Evolutionary conservation across 2,329 filamentous ascomycete species (phyloP).

Genomic region (Alternaria novae-zelandiae): DNA sequence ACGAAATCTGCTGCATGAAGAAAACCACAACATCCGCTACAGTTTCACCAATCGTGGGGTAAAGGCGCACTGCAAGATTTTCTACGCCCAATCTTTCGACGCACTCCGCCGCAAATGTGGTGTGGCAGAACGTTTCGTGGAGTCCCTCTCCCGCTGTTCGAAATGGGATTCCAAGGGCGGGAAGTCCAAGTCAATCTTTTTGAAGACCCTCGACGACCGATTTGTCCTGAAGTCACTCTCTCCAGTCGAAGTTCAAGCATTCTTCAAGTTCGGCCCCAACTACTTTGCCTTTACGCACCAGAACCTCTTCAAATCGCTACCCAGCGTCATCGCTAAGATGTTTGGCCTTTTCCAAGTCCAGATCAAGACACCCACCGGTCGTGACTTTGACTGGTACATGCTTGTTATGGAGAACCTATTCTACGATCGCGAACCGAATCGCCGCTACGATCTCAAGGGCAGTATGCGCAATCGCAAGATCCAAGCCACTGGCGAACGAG

Average conservation of each 20-base stretch:
- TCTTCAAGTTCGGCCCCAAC: constrained; percentile 91
- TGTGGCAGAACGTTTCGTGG: constrained; percentile 89
- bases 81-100: constrained; percentile 98
- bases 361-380: constrained; percentile 94
- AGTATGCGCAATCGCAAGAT: constrained; percentile 99
- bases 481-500: constrained; percentile 90
- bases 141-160: constrained; percentile 90
- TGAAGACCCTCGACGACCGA: constrained; percentile 94
- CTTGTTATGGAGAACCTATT: constrained; percentile 98
- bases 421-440: constrained; percentile 88
- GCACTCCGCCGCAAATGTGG: constrained; percentile 91
- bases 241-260: constrained; percentile 89
- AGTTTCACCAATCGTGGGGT: constrained; percentile 94
- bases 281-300: constrained; percentile 99
- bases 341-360: constrained; percentile 96
- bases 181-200: constrained; percentile 95
- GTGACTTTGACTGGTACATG: constrained; percentile 93
- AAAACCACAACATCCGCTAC: constrained; percentile 93
- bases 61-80: constrained; percentile 96
- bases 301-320: constrained; percentile 88
- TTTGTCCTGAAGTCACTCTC: constrained; percentile 92
- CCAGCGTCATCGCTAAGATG: constrained; percentile 99
- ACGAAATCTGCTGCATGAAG: constrained; percentile 80
- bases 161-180: constrained; percentile 99
- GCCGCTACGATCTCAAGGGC: constrained; percentile 87